Percentiles rank a stretch among this genome's conserved stretches.
Conservation (phyloP, 257 asterid genomes). For the Agastache rugosa region DNA sequence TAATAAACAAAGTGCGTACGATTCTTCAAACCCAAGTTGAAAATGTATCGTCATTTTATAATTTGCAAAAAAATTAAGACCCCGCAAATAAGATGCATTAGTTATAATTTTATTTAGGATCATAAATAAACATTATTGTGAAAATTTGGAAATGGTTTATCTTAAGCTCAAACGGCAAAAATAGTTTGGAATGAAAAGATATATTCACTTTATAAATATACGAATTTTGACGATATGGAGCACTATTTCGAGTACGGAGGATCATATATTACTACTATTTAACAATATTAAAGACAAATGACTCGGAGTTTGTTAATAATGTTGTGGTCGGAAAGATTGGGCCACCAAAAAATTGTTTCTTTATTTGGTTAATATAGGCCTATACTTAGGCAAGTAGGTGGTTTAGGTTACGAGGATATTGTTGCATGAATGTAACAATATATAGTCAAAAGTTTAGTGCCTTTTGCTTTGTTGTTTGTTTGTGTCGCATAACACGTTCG, state of each 20-base stretch:
- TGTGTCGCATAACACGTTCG: background rate
- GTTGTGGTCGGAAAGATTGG: conserved; percentile 24
- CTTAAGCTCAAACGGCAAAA: too few relatives aligned
- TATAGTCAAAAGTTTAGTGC: background rate
- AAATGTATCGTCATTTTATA: background rate
- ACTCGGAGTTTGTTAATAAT: too few relatives aligned
- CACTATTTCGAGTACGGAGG: too few relatives aligned
- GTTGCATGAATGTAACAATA: background rate
- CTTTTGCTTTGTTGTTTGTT: background rate
- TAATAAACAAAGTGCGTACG: background rate
- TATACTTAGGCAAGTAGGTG: background rate
- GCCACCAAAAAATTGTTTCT: background rate
- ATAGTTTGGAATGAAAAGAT: too few relatives aligned
- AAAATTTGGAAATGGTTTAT: too few relatives aligned
- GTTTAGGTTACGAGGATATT: conserved; percentile 41
- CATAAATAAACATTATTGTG: too few relatives aligned
- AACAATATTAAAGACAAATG: too few relatives aligned
- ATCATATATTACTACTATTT: too few relatives aligned
- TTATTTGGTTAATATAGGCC: conserved; percentile 15
- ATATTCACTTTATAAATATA: too few relatives aligned
- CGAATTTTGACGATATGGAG: too few relatives aligned
- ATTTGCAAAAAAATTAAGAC: background rate
- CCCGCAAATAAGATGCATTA: too few relatives aligned
- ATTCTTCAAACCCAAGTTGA: background rate
- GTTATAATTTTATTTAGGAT: too few relatives aligned